Percentiles rank a stretch among this genome's conserved stretches.
These are phyloP conservation scores for Neonectria coccinea DNA, from an alignment of 2,329 filamentous ascomycete species.

Conservation along the genomic window DNA sequence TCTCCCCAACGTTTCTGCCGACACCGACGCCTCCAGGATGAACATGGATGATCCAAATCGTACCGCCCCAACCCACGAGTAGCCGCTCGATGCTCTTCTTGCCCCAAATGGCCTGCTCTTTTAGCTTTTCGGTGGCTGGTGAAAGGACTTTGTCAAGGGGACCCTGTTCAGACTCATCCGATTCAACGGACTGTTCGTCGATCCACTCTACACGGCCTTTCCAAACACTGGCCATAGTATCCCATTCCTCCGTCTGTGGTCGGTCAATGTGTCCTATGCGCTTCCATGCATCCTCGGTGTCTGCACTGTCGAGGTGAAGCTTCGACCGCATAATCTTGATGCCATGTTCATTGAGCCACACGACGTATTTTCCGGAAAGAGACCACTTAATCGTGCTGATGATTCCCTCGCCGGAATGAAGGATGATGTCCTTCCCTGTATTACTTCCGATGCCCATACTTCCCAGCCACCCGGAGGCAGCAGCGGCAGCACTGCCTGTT, in stretches of 20 bases:
- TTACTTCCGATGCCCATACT: conserved; percentile 84
- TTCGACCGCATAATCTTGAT: conserved; percentile 98
- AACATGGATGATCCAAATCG: conserved; percentile 95
- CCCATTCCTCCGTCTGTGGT: conserved; percentile 88
- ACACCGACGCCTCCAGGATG: conserved; percentile 77
- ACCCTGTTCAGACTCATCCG: conserved; percentile 68
- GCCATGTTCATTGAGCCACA: conserved; percentile 96
- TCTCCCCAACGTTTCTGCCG: conserved; percentile 76
- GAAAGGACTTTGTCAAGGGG: conserved; percentile 53
- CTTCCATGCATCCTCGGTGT: conserved; percentile 91
- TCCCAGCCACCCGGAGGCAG: conserved; percentile 91
- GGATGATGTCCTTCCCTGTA: conserved; percentile 83
- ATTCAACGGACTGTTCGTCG: conserved; percentile 82
- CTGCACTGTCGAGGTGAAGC: conserved; percentile 79
- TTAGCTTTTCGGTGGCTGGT: conserved; percentile 60
- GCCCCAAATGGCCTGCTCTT: conserved; percentile 61
- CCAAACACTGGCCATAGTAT: conserved; percentile 97
- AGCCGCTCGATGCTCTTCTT: conserved; percentile 77
- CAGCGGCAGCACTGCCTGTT: conserved; percentile 81
- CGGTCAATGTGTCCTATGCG: conserved; percentile 92
- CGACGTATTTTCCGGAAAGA: conserved; percentile 88
- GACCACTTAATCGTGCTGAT: conserved; percentile 97
- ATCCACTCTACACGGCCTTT: conserved; percentile 94
- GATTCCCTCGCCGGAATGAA: conserved; percentile 92
- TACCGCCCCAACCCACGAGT: conserved; percentile 94